Percentiles rank a stretch among this genome's conserved stretches.
phyloP scores from a whole-genome alignment of 1,284 basidiomycete genomes.

The Cystobasidium sp. region DNA sequence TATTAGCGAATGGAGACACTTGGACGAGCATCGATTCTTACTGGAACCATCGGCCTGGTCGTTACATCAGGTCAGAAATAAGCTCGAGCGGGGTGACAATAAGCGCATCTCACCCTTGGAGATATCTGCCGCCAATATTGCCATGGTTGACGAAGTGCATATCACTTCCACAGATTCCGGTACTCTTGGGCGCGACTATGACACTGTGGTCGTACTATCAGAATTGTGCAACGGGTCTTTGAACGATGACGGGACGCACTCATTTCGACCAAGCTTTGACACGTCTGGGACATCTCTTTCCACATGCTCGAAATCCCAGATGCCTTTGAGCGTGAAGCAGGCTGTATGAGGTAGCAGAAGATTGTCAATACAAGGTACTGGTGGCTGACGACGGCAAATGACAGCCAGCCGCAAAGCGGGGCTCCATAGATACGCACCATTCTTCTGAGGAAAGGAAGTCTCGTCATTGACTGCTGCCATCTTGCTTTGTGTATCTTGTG shows the following conservation, averaged over 20 bases:
- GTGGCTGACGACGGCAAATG: not conserved
- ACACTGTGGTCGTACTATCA: conserved; percentile 59
- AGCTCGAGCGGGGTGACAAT: not conserved
- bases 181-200: conserved; percentile 65
- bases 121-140: conserved; percentile 11
- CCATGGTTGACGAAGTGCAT: conserved; percentile 70
- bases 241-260: conserved; percentile 20
- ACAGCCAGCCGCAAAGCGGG: not conserved
- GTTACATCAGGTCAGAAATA: not conserved
- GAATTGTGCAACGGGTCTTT: conserved; percentile 62
- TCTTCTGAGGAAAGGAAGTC: conserved; percentile 4
- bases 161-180: conserved; percentile 79
- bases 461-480: not conserved
- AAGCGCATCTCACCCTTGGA: not conserved
- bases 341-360: not conserved
- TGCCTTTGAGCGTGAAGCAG: conserved; percentile 74
- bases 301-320: conserved; percentile 74
- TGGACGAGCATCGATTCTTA: too few relatives aligned
- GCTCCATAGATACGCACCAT: not conserved
- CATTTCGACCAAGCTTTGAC: conserved; percentile 41
- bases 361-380: too few relatives aligned
- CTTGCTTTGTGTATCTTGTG: not conserved
- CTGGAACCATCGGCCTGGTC: not conserved
- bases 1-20: conserved; percentile 52
- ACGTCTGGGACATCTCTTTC: conserved; percentile 73